Base-by-base conservation (phyloP, 208 protist genomes). In the Zelonia costaricensis region DNA sequence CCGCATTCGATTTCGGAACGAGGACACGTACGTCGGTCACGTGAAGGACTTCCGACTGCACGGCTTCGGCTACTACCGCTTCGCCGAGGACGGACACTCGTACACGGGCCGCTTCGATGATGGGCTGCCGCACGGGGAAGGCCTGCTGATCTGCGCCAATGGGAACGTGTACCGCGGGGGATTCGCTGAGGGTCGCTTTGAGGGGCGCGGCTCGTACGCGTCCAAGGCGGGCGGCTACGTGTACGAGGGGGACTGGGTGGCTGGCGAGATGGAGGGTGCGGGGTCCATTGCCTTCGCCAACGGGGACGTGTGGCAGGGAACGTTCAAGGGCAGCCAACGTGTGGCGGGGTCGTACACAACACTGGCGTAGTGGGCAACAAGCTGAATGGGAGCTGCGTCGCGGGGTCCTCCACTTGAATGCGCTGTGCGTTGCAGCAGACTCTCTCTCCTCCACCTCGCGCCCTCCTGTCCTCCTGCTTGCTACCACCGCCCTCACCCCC, bases 271-370 rank as follows among this genome's bases (percentile, higher is more conserved):
- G 70, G 59, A 90, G 39, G 89, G 89, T 1, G 42, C 60, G 6
- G 88, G 85, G 9, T 76, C 56, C 9, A 28, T 94, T 25, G 61
- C 62, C 43, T 94, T 84, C 68, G 62, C 66, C 6, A 88, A 92
- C 30, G 84, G 84, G n/a, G 82, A 89, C 62, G 71, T 86, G 18
- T 93, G 84, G 83, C 58, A 76, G 16, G 86, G 86, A 13, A 46
- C 48, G 9, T 85, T 91, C 55, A 40, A 61, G 5, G 52, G 82
- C 66, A 81, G 80, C 51, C 23, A 56, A 18, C 84, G 80, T 3
- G 51, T 80, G 5, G 40, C 51, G 0, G 82, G 84, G 8, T 57
- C 35, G n/a, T 91, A 87, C 59, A 82, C 64, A 36, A 33, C 38
- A 3, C 40, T 62, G 0, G 69, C 54, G 18, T 38, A 39, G 47